Conservation (phyloP, 768 basidiomycete genomes). For the Suillus tomentosus region DNA sequence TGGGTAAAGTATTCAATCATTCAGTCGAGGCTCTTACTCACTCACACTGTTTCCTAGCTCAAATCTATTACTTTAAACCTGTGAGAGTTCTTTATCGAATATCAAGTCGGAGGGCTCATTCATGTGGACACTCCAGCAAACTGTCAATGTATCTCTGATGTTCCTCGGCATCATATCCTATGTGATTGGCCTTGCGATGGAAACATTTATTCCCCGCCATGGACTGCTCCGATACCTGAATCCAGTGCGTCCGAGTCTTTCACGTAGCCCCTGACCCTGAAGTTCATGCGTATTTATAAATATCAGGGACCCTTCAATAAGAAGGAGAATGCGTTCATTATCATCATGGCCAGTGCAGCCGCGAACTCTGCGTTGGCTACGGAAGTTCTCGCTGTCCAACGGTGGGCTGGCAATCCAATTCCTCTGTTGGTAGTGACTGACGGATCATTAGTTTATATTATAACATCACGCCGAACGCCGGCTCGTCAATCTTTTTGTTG, state of each 20-base stretch:
- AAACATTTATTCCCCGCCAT: conserved; percentile 45
- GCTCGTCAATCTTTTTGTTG: conserved; percentile 46
- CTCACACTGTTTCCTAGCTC: conserved; percentile 33
- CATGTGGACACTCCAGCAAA: conserved; percentile 41
- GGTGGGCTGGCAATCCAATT: conserved; percentile 14
- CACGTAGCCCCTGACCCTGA: not conserved
- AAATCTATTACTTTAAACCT: conserved; percentile 65
- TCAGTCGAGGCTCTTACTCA: conserved; percentile 12
- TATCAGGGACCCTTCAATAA: conserved; percentile 58
- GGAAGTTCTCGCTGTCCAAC: conserved; percentile 55
- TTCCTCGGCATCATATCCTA: conserved; percentile 55
- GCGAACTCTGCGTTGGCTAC: conserved; percentile 56
- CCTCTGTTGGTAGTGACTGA: not conserved
- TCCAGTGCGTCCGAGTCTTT: conserved; percentile 32
- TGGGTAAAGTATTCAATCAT: conserved; percentile 34
- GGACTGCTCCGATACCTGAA: conserved; percentile 54
- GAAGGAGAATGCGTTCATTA: conserved; percentile 59
- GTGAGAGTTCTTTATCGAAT: conserved; percentile 28
- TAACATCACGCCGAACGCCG: conserved; percentile 50
- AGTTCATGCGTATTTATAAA: not conserved
- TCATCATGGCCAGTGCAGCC: conserved; percentile 59
- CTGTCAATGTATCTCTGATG: conserved; percentile 52
- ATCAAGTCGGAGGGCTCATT: not conserved
- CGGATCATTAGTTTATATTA: conserved; percentile 39
- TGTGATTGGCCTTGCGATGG: conserved; percentile 48